Evolutionary conservation across 164 flowering plant species (phyloP), one percentile per base, ranked within the genome.

Genomic region (Vitis riparia): DNA sequence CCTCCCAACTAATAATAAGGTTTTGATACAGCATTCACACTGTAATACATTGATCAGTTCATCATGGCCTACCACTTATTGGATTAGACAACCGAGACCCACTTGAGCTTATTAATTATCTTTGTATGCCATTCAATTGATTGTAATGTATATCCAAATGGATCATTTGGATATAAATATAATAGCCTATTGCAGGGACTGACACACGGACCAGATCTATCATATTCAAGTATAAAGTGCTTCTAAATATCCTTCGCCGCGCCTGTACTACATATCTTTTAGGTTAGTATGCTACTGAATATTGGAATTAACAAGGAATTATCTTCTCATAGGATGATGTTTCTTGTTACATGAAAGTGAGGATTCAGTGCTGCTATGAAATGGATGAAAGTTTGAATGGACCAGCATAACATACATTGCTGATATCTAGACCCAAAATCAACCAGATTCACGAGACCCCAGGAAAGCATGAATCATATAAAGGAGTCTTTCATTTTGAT

Each of bases 381-480:
- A 12, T 62, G 65, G 19, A 32, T 62, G 65, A 62, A 32, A 44
- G 16, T 16, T 48, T 63, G 66, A 63, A n/a, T 16, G 66, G 66
- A 63, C 64, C 49, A 61, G 29, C 64, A 16, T 32, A 32, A 15
- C 66, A 11, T 49, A 11, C 44, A 1, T 14, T 14, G 50, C 19
- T 62, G 8, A 37, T 37, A 6, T 9, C 66, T 63, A 48, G 55
- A 63, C 66, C 55, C 19, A 63, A 9, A 63, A 37, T 63, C 17
- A 53, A 63, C 55, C 32, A 48, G 50, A 63, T 48, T 16, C 15
- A 63, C 30, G 0, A 23, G 27, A 63, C 47, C 30, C 14, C 19
- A 9, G n/a, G 1, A 63, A 50, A 30, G 7, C 15, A 13, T 14
- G 19, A 11, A 19, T 16, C 23, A 9, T 44, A 51, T 63, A 19